Evolutionary conservation across 2,329 filamentous ascomycete genomes (phyloP), one percentile per base, ranked within the genome.

Genomic region (Akanthomyces uredinophilus): DNA sequence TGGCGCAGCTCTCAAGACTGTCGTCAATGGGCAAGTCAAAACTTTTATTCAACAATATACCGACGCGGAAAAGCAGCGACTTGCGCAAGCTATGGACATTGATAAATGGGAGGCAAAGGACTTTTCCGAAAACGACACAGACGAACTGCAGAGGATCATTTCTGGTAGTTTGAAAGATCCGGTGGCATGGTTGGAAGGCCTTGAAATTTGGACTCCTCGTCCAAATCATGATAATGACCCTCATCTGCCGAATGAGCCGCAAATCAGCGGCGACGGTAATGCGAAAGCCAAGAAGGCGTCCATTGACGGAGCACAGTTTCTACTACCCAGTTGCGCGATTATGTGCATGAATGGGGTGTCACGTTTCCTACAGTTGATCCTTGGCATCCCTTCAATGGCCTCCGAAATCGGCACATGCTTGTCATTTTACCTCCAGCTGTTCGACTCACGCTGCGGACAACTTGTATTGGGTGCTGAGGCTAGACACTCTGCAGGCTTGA

Each of bases 1-100:
- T 63, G 90, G 90, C 10, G 87, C 87, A 2, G 80, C 86, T 1
- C 77, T 96, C 5, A 94, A 94, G 75, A 90, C 83, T 18, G 84
- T 92, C 35, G 89, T 95, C 63, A 93, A 94, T 67, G 11, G 44
- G 1, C 44, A 47, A 27, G 27, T 47, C 14, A 27, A 47, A 7
- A 20, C 10, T 5, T 47, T 47, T 11, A 11, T 47, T 14, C 44
- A 47, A 22, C 44, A 47, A 13, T 7, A 47, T 27, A 22, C 44
- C 13, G 16, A 16, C 8, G 11, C 44, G 6, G 5, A 24, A 29
- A 27, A 47, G 22, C 22, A 27, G 5, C 10, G 22, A 10, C 22
- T 47, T 29, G 13, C 44, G 3, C 8, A 14, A 4, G 44, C 22
- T 4, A 47, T 47, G 44, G 44, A 47, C 13, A 16, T 22, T 3